Conservation (phyloP, 495 filamentous ascomycete genomes). For the Hypoxylon trugodes region DNA sequence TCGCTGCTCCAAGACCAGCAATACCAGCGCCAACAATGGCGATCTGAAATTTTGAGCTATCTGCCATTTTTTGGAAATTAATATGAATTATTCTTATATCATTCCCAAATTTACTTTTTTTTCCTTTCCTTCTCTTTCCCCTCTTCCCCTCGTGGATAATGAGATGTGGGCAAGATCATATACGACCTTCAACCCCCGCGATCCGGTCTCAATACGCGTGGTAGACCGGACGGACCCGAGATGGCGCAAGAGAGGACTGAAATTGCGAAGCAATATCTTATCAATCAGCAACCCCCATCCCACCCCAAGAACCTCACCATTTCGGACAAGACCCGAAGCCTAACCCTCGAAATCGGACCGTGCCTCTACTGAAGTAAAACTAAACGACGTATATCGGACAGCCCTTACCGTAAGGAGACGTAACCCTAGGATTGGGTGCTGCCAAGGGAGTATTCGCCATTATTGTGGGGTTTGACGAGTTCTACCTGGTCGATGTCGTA, state of each 20-base stretch:
- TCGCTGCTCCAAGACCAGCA: slow-evolving; percentile 57
- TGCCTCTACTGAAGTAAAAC: background rate
- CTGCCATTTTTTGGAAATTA: slow-evolving; percentile 11
- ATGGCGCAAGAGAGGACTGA: slow-evolving; percentile 21
- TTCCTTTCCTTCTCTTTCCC: background rate
- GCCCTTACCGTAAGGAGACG: slow-evolving; percentile 14
- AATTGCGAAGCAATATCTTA: slow-evolving; percentile 26
- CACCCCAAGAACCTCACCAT: slow-evolving; percentile 6
- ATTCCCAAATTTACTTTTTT: background rate
- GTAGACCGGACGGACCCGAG: slow-evolving; percentile 25
- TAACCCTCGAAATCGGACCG: slow-evolving; percentile 5
- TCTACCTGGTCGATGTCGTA: background rate
- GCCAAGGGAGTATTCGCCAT: slow-evolving; percentile 29
- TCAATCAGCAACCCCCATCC: slow-evolving; percentile 14
- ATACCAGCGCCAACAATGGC: slow-evolving; percentile 60
- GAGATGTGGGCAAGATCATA: background rate
- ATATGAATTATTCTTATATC: background rate
- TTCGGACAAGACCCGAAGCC: slow-evolving; percentile 7
- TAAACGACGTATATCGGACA: background rate
- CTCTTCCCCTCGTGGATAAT: too few species aligned
- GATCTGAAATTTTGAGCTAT: slow-evolving; percentile 42
- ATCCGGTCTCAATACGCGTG: slow-evolving; percentile 18
- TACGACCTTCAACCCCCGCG: slow-evolving; percentile 9
- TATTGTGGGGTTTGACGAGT: slow-evolving; percentile 20
- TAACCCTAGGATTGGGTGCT: background rate